Conservation (phyloP, 1,139 yeast species). For the Diutina catenulata region DNA sequence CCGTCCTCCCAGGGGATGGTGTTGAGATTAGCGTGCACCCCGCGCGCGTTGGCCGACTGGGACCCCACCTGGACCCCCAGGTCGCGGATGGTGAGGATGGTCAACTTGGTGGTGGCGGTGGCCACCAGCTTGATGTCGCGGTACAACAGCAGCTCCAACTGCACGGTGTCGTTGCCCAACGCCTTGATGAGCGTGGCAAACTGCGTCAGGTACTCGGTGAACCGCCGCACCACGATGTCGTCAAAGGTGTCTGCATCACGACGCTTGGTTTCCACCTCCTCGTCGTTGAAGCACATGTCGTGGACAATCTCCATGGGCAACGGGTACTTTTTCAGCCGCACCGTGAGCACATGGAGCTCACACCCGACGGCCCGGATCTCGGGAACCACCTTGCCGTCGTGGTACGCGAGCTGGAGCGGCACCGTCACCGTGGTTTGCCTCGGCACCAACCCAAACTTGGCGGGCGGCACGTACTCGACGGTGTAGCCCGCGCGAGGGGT, state of each 20-base stretch:
- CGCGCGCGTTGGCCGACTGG: background rate
- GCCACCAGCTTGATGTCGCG: slow-evolving; percentile 29
- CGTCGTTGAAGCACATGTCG: slow-evolving; percentile 21
- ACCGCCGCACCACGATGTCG: slow-evolving; percentile 20
- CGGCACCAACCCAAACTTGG: slow-evolving; percentile 12
- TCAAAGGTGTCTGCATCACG: slow-evolving; percentile 16
- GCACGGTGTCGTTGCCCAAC: slow-evolving; percentile 22
- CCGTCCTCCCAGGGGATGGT: background rate
- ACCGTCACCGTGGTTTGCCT: slow-evolving; percentile 16
- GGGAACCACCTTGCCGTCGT: slow-evolving; percentile 16
- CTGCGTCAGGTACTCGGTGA: slow-evolving; percentile 18
- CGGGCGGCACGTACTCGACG: slow-evolving; percentile 24
- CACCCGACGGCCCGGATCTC: slow-evolving; percentile 18
- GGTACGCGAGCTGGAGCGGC: slow-evolving; percentile 24
- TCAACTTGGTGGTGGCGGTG: slow-evolving; percentile 20
- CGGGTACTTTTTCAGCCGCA: slow-evolving; percentile 19
- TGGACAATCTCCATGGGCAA: slow-evolving; percentile 33
- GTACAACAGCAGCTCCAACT: slow-evolving; percentile 25
- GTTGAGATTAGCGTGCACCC: background rate
- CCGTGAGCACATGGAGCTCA: slow-evolving; percentile 24
- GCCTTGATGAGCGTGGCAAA: slow-evolving; percentile 20
- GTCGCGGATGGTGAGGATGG: slow-evolving; percentile 8
- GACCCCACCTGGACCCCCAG: background rate
- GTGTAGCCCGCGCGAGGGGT: slow-evolving; percentile 24
- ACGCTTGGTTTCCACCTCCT: slow-evolving; percentile 12